Evolutionary conservation across 1,284 basidiomycete species (phyloP).

Genomic region (Ceratobasidium sp.): DNA sequence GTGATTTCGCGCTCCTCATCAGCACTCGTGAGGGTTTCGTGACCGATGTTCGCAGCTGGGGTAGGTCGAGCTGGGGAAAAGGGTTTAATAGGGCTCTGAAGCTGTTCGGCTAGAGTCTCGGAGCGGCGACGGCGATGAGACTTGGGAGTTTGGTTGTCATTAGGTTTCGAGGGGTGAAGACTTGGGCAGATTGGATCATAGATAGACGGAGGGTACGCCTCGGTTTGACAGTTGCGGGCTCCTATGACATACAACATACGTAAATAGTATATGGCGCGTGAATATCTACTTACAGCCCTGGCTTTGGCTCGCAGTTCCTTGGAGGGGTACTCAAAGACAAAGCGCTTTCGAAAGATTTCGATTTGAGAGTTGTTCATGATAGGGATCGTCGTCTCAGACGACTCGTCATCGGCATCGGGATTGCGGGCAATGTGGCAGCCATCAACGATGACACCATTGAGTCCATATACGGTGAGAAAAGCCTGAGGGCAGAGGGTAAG

Average conservation of each 20-base stretch:
- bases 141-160: slow-evolving; percentile 46
- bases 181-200: slow-evolving; percentile 74
- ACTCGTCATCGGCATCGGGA: slow-evolving; percentile 51
- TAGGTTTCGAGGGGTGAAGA: slow-evolving; percentile 63
- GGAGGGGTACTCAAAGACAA: slow-evolving; percentile 73
- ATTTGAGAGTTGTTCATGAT: slow-evolving; percentile 69
- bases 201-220: slow-evolving; percentile 66
- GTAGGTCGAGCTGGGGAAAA: slow-evolving; percentile 40
- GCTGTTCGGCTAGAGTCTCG: slow-evolving; percentile 48
- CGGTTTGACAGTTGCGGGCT: slow-evolving; percentile 48
- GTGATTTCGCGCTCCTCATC: slow-evolving; percentile 59
- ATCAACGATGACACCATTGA: slow-evolving; percentile 64
- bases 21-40: slow-evolving; percentile 42
- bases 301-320: slow-evolving; percentile 62
- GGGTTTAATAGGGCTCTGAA: slow-evolving; percentile 42
- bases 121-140: slow-evolving; percentile 40
- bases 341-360: slow-evolving; percentile 70
- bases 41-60: slow-evolving; percentile 47
- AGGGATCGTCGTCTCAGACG: slow-evolving; percentile 57
- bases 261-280: neutral
- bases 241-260: slow-evolving; percentile 32
- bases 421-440: slow-evolving; percentile 52
- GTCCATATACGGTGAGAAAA: slow-evolving; percentile 67
- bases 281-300: slow-evolving; percentile 35
- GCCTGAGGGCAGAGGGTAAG: slow-evolving; percentile 54